Evolutionary conservation across 768 basidiomycete genomes (phyloP), one percentile per base, ranked within the genome.

Genomic region (Lepiota brunneoincarnata): DNA sequence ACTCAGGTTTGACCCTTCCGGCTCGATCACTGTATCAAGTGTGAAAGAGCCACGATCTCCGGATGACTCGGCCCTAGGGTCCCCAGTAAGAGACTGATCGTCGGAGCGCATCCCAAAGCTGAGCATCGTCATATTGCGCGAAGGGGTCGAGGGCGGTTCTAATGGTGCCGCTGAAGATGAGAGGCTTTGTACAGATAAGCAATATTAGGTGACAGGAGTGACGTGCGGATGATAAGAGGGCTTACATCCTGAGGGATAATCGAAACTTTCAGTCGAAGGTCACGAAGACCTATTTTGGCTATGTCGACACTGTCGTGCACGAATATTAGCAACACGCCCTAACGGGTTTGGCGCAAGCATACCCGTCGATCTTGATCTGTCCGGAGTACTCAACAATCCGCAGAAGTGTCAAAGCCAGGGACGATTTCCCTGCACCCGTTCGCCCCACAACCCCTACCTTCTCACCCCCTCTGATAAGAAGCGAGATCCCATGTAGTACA

Each of bases 381-480:
- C 89, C 89, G 2, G 75, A 70, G 26, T 85, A 75, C 65, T 92
- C 87, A 34, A 89, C 82, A 56, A 91, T 81, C 18, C 87, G 74
- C 64, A 86, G 82, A 3, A 91, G 69, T 2, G 83, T 78, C 52
- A 85, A 70, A 64, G 87, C 81, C 49, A 91, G 72, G 0, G 84
- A 83, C 0, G 77, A 80, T 61, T 83, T 82, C 18, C 82, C 83
- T 0, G 82, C 81, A 1, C 84, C 86, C 37, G 75, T 76, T 58
- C 73, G 67, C 46, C 88, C 88, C 7, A 91, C 87, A 35, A 91
- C 80, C 12, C 88, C 89, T 51, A 91, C 83, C 72, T 89, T 89
- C 68, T 92, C 87, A 0, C 85, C 84, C 0, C 79, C 79, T 2
- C 72, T 67, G 41, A 91, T 78, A n/a, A 69, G 69, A 59, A 91